A percentile compares a stretch with the other conserved stretches of the same genome.
Evolutionary conservation across 148 eudicot species (phyloP).

Genomic region (Persicaria maculosa): DNA sequence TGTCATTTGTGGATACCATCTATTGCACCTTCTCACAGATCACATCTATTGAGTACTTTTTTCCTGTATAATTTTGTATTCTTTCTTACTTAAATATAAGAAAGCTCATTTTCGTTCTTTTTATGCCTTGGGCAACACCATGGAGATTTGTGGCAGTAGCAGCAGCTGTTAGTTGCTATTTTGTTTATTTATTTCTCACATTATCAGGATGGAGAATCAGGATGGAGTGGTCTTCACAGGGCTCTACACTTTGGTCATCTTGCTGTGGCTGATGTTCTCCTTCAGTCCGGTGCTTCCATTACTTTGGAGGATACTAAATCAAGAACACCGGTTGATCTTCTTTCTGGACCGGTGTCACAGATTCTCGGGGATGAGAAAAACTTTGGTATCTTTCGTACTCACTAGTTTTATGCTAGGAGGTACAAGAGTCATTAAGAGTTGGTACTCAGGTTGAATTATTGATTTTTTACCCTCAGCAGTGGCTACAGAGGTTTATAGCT

Average conservation of each 20-base stretch:
- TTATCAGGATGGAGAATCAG: conserved; percentile 92
- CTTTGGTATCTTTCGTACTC: conserved; percentile 37
- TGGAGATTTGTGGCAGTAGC: too few species aligned
- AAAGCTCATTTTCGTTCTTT: too few species aligned
- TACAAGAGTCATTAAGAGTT: background rate
- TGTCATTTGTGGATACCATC: too few species aligned
- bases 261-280: conserved; percentile 76
- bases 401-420: background rate
- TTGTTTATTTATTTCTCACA: background rate
- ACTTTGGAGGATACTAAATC: conserved; percentile 70
- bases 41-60: too few species aligned
- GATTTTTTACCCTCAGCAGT: conserved; percentile 19
- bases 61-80: too few species aligned
- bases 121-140: too few species aligned
- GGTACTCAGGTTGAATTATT: background rate
- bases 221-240: conserved; percentile 96
- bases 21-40: too few species aligned
- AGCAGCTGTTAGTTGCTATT: too few species aligned
- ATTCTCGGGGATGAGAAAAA: conserved; percentile 38
- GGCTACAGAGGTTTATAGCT: conserved; percentile 84
- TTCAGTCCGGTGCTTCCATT: conserved; percentile 72
- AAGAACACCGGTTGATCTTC: conserved; percentile 75
- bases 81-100: too few species aligned
- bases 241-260: conserved; percentile 90
- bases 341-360: conserved; percentile 76